Percentiles rank a stretch among this genome's conserved stretches.
phyloP scores from a whole-genome alignment of 2,329 filamentous ascomycete genomes.

The Ophiostoma quercus region DNA sequence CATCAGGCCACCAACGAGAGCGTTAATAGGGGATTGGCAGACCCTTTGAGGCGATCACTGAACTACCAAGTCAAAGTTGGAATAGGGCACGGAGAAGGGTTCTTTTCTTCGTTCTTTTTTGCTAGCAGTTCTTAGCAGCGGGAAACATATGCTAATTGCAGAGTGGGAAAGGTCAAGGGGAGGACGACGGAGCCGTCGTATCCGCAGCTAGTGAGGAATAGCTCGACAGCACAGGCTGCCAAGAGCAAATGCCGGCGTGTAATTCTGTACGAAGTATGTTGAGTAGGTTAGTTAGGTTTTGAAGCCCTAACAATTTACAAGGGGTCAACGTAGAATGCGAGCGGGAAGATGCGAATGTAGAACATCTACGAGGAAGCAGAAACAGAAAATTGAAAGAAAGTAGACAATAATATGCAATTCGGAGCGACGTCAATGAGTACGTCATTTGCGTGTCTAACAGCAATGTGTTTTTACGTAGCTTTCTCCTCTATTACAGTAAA shows the following conservation, averaged over 20 bases:
- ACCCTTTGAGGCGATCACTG: not conserved
- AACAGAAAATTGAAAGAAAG: not conserved
- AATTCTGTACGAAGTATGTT: not conserved
- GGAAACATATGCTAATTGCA: not conserved
- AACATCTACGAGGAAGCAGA: not conserved
- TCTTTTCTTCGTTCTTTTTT: not conserved
- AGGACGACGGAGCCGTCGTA: not conserved
- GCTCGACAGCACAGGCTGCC: not conserved
- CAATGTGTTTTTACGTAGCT: too few relatives aligned
- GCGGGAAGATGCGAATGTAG: not conserved
- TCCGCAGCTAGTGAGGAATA: conserved; percentile 2
- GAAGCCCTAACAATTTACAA: not conserved
- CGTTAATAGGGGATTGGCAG: not conserved
- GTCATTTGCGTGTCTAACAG: not conserved
- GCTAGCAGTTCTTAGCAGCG: not conserved
- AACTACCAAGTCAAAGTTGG: not conserved
- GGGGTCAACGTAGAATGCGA: not conserved
- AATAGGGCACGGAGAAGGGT: not conserved
- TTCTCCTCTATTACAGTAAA: too few relatives aligned
- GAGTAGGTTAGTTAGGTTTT: not conserved
- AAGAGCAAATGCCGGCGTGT: not conserved
- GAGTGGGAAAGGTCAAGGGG: not conserved
- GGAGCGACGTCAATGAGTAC: not conserved
- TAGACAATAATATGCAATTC: not conserved
- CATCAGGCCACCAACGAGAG: not conserved